Evolutionary conservation across 2,329 filamentous ascomycete species (phyloP), one percentile per base, ranked within the genome.

Genomic region (Ramularia endophylla): DNA sequence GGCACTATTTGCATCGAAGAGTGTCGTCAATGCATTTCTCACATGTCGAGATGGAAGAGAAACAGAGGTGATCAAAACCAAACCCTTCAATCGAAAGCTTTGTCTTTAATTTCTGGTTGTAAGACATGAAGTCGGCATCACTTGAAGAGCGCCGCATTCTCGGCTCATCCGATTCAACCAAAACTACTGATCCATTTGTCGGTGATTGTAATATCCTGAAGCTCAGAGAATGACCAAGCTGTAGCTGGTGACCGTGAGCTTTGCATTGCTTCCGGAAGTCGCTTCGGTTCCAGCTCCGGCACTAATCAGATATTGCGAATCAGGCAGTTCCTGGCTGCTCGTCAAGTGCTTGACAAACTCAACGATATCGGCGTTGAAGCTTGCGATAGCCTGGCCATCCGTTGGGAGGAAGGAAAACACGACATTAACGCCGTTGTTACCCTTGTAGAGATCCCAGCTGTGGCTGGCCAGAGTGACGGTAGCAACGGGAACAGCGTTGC

Each of bases 371-470:
- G 71, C 78, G 28, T 63, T 67, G 62, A 78, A 83, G 59, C 50
- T 69, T 15, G 64, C 68, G n/a, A 73, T 62, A 27, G 71, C 59
- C 30, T 39, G 40, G 6, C 37, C 35, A 34, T 60, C 67, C 15
- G 50, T 43, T 0, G 73, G 71, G 5, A 79, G 72, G 47, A 80
- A 84, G 52, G 73, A 77, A 64, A 72, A 83, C 8, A 84, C 79
- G 3, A 70, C 74, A 59, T 70, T 80, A 38, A 62, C 59, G 19
- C 75, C 74, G 50, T 83, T 81, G n/a, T 61, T 62, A n/a, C 80
- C 80, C 43, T 68, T 68, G 63, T 72, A 83, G 36, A 84, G 63
- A 40, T 75, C 71, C 71, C 74, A 84, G n/a, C 54, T 61, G 19
- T 64, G 59, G 30, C 75, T 77, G 28, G 60, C 74, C 42, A 83